Percentiles rank a stretch among this genome's conserved stretches.
phyloP scores from a whole-genome alignment of 768 basidiomycete genomes.

The Phylloporus arenicola region DNA sequence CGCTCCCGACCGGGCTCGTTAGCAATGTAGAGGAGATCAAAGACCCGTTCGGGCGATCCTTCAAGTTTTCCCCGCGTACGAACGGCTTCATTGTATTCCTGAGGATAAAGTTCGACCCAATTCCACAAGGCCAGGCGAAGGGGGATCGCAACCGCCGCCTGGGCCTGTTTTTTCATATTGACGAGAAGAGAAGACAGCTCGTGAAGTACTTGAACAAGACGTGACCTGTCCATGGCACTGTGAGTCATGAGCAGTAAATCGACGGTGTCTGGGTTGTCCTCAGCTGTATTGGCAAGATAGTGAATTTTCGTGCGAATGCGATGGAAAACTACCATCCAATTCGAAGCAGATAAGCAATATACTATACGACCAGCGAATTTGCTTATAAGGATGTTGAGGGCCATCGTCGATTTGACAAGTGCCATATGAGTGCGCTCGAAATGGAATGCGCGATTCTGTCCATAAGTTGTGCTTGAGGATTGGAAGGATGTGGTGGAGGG shows the following conservation, averaged over 20 bases:
- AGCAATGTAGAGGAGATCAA: constrained; percentile 65
- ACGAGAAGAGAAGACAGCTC: constrained; percentile 80
- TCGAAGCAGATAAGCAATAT: constrained; percentile 81
- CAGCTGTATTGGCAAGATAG: constrained; percentile 47
- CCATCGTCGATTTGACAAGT: constrained; percentile 46
- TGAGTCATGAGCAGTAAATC: constrained; percentile 79
- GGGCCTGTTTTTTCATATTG: constrained; percentile 72
- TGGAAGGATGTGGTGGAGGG: constrained; percentile 38
- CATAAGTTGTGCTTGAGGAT: constrained; percentile 33
- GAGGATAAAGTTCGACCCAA: constrained; percentile 77
- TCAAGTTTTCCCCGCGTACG: constrained; percentile 61
- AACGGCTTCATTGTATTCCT: constrained; percentile 73
- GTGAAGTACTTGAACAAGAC: constrained; percentile 67
- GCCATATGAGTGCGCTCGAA: constrained; percentile 65
- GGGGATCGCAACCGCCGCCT: constrained; percentile 63
- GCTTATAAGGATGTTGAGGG: constrained; percentile 58
- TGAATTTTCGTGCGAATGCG: constrained; percentile 68
- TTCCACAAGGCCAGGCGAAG: constrained; percentile 83
- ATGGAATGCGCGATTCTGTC: constrained; percentile 24
- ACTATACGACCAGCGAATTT: constrained; percentile 76
- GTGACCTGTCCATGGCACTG: constrained; percentile 62
- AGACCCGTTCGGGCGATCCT: constrained; percentile 80
- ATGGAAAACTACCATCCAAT: constrained; percentile 74
- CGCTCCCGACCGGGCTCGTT: constrained; percentile 41
- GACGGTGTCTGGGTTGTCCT: constrained; percentile 57